Evolutionary conservation across 2,329 filamentous ascomycete genomes (phyloP).

Genomic region (Fusarium sp.): DNA sequence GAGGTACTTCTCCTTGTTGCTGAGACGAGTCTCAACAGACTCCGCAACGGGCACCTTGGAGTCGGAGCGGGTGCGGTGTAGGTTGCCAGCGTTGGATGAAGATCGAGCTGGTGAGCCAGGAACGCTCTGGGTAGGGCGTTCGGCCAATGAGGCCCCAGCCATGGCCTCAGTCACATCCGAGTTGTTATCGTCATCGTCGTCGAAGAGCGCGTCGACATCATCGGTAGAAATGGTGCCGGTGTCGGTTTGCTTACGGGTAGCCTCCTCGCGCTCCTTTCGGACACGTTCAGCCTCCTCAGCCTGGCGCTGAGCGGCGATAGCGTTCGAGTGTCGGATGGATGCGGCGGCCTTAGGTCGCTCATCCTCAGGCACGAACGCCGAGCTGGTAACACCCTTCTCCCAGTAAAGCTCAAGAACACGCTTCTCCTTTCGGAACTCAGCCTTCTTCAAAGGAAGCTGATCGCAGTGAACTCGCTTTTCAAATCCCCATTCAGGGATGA

Average conservation of each 20-base stretch:
- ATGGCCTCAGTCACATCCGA: conserved; percentile 92
- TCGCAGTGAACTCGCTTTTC: conserved; percentile 99
- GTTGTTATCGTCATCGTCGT: conserved; percentile 89
- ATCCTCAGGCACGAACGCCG: conserved; percentile 95
- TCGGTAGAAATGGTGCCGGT: conserved; percentile 94
- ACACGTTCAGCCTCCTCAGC: conserved; percentile 85
- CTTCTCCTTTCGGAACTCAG: conserved; percentile 98
- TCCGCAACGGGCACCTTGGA: conserved; percentile 86
- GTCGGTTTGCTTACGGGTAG: conserved; percentile 91
- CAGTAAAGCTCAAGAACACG: conserved; percentile 96
- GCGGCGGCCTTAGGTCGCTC: conserved; percentile 88
- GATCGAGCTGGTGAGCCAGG: conserved; percentile 90
- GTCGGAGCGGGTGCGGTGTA: conserved; percentile 92
- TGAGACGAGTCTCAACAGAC: conserved; percentile 81
- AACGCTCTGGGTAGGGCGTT: conserved; percentile 94
- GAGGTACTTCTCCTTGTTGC: conserved; percentile 96
- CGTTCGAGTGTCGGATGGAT: conserved; percentile 79
- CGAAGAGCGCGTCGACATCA: conserved; percentile 94
- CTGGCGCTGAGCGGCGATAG: conserved; percentile 80
- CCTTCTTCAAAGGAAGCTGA: conserved; percentile 97
- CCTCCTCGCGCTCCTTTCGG: conserved; percentile 90
- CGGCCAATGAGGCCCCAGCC: conserved; percentile 88
- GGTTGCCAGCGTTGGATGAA: conserved; percentile 73
- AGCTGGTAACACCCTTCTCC: conserved; percentile 99
- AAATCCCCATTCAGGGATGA: conserved; percentile 98